Evolutionary conservation across 768 basidiomycete species (phyloP).

Genomic region (Rhizopogon roseolus): DNA sequence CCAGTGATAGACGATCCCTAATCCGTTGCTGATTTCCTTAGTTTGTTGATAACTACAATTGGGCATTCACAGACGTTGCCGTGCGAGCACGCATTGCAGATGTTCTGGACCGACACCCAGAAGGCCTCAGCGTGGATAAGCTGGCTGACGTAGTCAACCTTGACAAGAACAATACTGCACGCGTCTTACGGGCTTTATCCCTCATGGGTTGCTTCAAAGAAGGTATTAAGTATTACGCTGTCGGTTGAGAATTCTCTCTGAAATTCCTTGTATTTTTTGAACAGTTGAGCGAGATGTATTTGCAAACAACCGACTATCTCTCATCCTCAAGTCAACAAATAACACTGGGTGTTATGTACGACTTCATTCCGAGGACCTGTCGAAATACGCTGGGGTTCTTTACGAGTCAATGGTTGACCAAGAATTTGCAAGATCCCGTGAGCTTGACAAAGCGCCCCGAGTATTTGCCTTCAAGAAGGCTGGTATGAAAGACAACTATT

Average conservation of each 20-base stretch:
- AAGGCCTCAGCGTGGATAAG: constrained; percentile 22
- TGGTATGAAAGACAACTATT: constrained; percentile 12
- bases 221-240: constrained; percentile 8
- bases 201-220: constrained; percentile 27
- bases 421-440: constrained; percentile 16
- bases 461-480: constrained; percentile 12
- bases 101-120: constrained; percentile 7
- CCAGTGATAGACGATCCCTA: background rate
- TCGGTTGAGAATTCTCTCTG: background rate
- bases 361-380: constrained; percentile 6
- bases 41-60: constrained; percentile 20
- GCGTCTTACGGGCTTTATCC: constrained; percentile 25
- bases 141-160: constrained; percentile 17
- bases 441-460: constrained; percentile 15
- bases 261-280: background rate
- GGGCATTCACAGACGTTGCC: constrained; percentile 20
- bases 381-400: constrained; percentile 11
- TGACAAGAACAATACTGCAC: constrained; percentile 23
- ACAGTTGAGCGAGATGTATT: constrained; percentile 23
- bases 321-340: constrained; percentile 15
- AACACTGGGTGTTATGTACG: constrained; percentile 4
- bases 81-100: constrained; percentile 23
- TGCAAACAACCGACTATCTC: constrained; percentile 31
- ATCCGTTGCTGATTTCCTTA: background rate
- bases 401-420: constrained; percentile 22